phyloP scores from a whole-genome alignment of 177 flowering plant genomes.

The Telopea speciosissima region DNA sequence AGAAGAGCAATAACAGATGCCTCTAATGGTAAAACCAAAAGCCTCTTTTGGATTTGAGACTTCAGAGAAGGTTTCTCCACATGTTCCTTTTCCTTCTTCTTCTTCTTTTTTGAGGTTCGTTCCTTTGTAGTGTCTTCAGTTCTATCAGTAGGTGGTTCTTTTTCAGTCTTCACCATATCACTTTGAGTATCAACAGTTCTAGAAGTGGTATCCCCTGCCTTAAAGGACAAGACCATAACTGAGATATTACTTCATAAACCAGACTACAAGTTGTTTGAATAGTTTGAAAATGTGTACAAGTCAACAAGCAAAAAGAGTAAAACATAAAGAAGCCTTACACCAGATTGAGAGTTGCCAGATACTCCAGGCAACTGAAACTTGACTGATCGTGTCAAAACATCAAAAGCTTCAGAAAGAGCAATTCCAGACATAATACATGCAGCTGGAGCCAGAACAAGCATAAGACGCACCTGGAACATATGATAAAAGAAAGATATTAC shows the following conservation, averaged over 20 bases:
- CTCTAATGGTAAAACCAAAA: slow-evolving; percentile 76
- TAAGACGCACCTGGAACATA: slow-evolving; percentile 74
- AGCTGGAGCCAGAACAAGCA: slow-evolving; percentile 99
- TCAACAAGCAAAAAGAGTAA: slow-evolving; percentile 5
- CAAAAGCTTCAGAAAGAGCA: slow-evolving; percentile 92
- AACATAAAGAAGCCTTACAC: slow-evolving; percentile 39
- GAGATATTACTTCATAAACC: slow-evolving; percentile 14
- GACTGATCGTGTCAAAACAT: slow-evolving; percentile 79
- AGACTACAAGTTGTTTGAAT: slow-evolving; percentile 1
- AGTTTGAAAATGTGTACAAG: slow-evolving; percentile 2
- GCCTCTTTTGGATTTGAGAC: slow-evolving; percentile 52
- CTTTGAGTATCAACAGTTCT: slow-evolving; percentile 28
- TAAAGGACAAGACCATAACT: slow-evolving; percentile 22
- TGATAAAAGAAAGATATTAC: slow-evolving; percentile 10
- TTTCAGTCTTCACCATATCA: slow-evolving; percentile 37
- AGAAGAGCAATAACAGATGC: slow-evolving; percentile 65
- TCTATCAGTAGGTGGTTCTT: slow-evolving; percentile 30
- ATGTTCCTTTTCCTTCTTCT: slow-evolving; percentile 77
- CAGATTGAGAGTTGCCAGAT: slow-evolving; percentile 21
- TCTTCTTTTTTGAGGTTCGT: slow-evolving; percentile 58
- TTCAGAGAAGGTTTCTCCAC: slow-evolving; percentile 46
- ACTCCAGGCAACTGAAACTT: slow-evolving; percentile 60
- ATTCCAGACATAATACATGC: slow-evolving; percentile 98
- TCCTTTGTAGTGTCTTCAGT: slow-evolving; percentile 58
- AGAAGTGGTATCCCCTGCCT: slow-evolving; percentile 66